These are phyloP conservation scores for Phlebopus sp. DNA, from an alignment of 1,284 basidiomycete species.

Conservation along the genomic window DNA sequence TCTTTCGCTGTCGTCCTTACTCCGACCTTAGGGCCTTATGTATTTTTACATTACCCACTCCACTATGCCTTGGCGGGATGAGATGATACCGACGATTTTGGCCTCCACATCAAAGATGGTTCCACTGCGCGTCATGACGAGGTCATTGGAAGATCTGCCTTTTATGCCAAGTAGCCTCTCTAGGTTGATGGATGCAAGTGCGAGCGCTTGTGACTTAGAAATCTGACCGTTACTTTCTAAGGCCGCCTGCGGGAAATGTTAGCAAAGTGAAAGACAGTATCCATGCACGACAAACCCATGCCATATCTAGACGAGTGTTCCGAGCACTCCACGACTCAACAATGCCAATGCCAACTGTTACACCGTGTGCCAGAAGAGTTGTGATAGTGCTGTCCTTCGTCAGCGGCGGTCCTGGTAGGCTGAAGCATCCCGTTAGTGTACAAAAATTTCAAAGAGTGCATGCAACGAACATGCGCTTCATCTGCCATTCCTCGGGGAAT, in stretches of 20 bases:
- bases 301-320: conserved; percentile 58
- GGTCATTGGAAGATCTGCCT: conserved; percentile 34
- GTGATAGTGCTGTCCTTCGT: conserved; percentile 62
- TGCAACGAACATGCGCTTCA: conserved; percentile 43
- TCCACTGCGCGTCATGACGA: conserved; percentile 50
- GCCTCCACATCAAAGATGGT: conserved; percentile 40
- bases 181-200: conserved; percentile 32
- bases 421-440: conserved; percentile 15
- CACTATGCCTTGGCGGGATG: conserved; percentile 32
- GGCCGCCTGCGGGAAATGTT: conserved; percentile 17
- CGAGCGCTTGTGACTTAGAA: conserved; percentile 30
- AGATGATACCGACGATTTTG: conserved; percentile 48
- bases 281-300: conserved; percentile 19
- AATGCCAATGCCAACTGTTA: conserved; percentile 73
- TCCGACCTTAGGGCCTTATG: conserved; percentile 2
- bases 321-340: conserved; percentile 51
- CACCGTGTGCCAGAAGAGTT: conserved; percentile 61
- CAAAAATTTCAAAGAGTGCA: background rate
- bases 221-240: conserved; percentile 23
- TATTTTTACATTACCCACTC: conserved; percentile 22
- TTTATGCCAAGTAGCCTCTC: conserved; percentile 57
- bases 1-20: conserved; percentile 11
- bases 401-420: conserved; percentile 75
- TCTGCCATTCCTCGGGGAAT: conserved; percentile 61
- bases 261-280: background rate